A percentile compares a stretch with the other conserved stretches of the same genome.
Conservation (phyloP, 805 yeast species). For the Ogataea nitratoaversa region DNA sequence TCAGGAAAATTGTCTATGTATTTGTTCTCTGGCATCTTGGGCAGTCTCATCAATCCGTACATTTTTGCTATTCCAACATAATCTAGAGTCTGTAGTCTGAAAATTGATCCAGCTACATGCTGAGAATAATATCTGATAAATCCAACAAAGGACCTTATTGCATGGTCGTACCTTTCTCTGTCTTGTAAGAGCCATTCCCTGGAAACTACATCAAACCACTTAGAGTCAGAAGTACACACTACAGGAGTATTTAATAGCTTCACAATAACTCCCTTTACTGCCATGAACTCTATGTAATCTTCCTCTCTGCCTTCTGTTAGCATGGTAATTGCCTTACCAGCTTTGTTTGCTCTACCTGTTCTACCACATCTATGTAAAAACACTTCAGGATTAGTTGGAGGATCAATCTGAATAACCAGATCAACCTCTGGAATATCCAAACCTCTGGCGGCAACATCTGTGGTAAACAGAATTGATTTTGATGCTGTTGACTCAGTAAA, state of each 20-base stretch:
- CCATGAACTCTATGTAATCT: conserved; percentile 76
- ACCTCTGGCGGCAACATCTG: conserved; percentile 99
- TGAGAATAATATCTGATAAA: conserved; percentile 80
- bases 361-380: conserved; percentile 94
- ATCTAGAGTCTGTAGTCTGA: conserved; percentile 68
- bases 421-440: conserved; percentile 94
- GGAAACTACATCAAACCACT: conserved; percentile 30
- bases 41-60: conserved; percentile 79
- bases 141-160: conserved; percentile 76
- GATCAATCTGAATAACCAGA: conserved; percentile 87
- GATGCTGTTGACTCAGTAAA: conserved; percentile 48
- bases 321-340: conserved; percentile 75
- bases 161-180: conserved; percentile 76
- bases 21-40: conserved; percentile 88
- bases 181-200: conserved; percentile 64
- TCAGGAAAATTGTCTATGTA: conserved; percentile 52
- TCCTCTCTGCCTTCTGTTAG: conserved; percentile 73
- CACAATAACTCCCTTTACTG: conserved; percentile 60
- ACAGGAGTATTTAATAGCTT: conserved; percentile 32
- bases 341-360: conserved; percentile 86
- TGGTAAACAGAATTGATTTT: conserved; percentile 72
- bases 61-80: conserved; percentile 66
- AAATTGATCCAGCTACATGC: conserved; percentile 85
- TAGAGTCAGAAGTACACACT: conserved; percentile 9
- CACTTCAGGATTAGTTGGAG: conserved; percentile 89